phyloP scores from a whole-genome alignment of 495 filamentous ascomycete genomes.

The Penicillium egyptiacum region DNA sequence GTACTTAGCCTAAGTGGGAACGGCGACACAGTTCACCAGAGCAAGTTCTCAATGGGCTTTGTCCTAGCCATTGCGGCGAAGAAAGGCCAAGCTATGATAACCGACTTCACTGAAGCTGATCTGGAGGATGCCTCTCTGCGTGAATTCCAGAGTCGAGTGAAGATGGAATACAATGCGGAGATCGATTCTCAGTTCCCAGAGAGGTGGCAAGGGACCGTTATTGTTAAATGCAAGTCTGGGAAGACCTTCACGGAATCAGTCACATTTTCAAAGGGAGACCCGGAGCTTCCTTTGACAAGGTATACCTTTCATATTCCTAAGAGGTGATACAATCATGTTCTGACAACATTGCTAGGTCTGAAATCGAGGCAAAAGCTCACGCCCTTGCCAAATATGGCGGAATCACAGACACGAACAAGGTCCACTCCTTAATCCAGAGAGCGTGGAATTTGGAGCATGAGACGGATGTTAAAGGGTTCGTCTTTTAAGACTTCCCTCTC shows the following conservation, averaged over 20 bases:
- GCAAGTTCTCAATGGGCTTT: constrained; percentile 44
- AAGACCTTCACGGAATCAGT: constrained; percentile 28
- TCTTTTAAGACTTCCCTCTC: constrained; percentile 8
- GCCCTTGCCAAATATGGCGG: constrained; percentile 32
- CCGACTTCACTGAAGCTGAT: constrained; percentile 36
- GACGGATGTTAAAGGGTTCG: constrained; percentile 24
- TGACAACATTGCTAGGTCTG: constrained; percentile 19
- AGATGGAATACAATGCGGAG: constrained; percentile 30
- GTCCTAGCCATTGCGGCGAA: constrained; percentile 40
- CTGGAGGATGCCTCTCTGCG: constrained; percentile 27
- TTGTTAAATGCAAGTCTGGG: constrained; percentile 32
- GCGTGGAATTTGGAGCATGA: constrained; percentile 33
- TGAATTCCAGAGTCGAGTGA: constrained; percentile 32
- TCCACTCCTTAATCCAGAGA: constrained; percentile 27
- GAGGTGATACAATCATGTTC: not conserved
- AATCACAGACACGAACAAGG: constrained; percentile 19
- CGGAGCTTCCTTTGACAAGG: constrained; percentile 34
- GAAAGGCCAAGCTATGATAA: constrained; percentile 38
- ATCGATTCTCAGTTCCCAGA: constrained; percentile 36
- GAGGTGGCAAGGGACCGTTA: constrained; percentile 34
- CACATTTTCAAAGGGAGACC: constrained; percentile 37
- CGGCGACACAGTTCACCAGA: constrained; percentile 39
- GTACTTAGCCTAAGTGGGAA: constrained; percentile 33
- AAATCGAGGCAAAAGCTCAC: constrained; percentile 29
- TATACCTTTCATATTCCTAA: constrained; percentile 8